phyloP scores from a whole-genome alignment of 345 rosid genomes.

The Brassica cretica region DNA sequence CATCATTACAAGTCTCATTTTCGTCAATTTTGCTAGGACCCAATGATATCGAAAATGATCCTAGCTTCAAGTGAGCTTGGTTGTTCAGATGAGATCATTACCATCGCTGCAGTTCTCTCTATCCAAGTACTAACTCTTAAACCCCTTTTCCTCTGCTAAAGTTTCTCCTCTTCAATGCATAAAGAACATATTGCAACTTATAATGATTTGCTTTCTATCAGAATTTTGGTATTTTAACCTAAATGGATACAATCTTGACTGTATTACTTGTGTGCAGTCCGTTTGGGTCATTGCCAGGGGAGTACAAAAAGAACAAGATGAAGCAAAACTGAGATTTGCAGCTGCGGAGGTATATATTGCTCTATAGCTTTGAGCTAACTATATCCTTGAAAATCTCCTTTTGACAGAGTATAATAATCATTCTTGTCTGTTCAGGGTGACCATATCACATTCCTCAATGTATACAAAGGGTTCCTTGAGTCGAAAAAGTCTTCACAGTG shows the following conservation, averaged over 20 bases:
- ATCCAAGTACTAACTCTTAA: constrained; percentile 57
- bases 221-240: neutral
- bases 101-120: constrained; percentile 85
- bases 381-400: neutral
- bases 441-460: constrained; percentile 83
- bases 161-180: neutral
- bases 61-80: constrained; percentile 86
- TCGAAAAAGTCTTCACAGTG: constrained; percentile 81
- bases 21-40: constrained; percentile 56
- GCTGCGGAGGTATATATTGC: constrained; percentile 77
- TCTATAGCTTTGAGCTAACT: constrained; percentile 4
- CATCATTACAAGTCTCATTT: constrained; percentile 8
- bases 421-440: constrained; percentile 69
- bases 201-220: neutral
- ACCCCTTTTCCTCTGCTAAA: neutral
- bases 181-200: neutral
- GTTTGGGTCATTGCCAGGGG: constrained; percentile 86
- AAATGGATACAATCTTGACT: constrained; percentile 1
- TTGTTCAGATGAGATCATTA: constrained; percentile 85
- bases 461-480: constrained; percentile 88
- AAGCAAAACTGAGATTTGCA: constrained; percentile 92
- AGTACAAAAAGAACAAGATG: constrained; percentile 80
- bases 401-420: constrained; percentile 7
- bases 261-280: constrained; percentile 50
- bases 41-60: constrained; percentile 92